Evolutionary conservation across 176 grass and related monocot genomes (phyloP).

Genomic region (Cenchrus americanus): DNA sequence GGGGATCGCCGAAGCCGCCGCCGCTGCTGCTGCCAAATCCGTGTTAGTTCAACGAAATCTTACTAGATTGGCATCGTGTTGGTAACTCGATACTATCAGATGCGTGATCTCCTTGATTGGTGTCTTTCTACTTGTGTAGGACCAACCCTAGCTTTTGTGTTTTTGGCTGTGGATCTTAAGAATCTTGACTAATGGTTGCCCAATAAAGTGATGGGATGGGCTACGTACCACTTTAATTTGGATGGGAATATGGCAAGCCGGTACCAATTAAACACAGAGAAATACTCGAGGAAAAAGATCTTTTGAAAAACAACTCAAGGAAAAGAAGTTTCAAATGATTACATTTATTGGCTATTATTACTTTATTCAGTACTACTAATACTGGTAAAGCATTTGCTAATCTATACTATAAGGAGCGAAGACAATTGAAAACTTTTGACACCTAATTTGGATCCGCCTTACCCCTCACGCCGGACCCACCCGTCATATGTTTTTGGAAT

Average conservation of each 20-base stretch:
- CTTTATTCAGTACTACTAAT: background rate
- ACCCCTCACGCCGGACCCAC: too few species aligned
- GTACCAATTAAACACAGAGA: background rate
- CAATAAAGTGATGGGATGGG: background rate
- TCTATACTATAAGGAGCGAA: too few species aligned
- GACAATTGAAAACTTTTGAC: too few species aligned
- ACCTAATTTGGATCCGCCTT: too few species aligned
- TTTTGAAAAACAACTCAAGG: too few species aligned
- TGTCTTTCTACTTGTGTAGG: background rate
- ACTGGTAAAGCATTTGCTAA: background rate
- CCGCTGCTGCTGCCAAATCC: background rate
- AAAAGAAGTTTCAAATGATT: background rate
- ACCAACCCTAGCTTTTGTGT: background rate
- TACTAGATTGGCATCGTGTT: constrained; percentile 21
- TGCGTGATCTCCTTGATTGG: background rate
- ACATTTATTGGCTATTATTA: background rate
- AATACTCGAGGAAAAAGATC: background rate
- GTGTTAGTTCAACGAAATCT: constrained; percentile 26
- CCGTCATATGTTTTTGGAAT: too few species aligned
- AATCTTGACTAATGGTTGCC: background rate
- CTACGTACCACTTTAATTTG: background rate
- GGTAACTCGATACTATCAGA: background rate
- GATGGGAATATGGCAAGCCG: background rate
- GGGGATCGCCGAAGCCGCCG: background rate
- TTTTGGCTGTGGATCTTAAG: background rate